Base-by-base conservation (phyloP, 2,329 filamentous ascomycete genomes). In the Nannizzia gypsea region DNA sequence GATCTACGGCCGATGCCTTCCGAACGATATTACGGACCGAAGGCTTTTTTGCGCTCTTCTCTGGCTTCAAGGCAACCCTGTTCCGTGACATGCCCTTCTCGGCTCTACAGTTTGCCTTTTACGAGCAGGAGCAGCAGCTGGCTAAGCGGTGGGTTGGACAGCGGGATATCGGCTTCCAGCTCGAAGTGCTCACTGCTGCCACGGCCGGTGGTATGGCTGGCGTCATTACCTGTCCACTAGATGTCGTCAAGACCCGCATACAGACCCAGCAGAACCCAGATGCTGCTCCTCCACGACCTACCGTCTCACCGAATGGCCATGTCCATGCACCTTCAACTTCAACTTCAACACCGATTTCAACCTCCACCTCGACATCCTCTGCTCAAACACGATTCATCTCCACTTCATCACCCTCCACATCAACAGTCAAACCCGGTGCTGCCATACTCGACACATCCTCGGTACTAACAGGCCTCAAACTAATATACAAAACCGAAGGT, bases 61-160 rank as follows among this genome's bases (percentile, higher is more conserved):
- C 95, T 67, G 93, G 93, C n/a, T 99, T 95, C 77, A 93, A 93
- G 72, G 93, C 93, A 9, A 99, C 93, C 0, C 83, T 99, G 2
- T 93, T 89, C 75, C 87, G 93, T 61, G 93, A 99, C 68, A 80
- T 99, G 22, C 93, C 93, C 1, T 99, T 96, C 71, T 97, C 92
- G 0, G 93, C 93, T 0, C 77, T 99, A 9, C 93, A 99, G 70
- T 97, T 99, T 74, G 92, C 95, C 68, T 96, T 99, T 71, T 99
- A 96, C 78, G 93, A 99, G 73, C 89, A 97, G 73, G 91, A 91
- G 70, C 89, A 91, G 68, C 83, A 80, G 52, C 83, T 89, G 80
- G 91, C 93, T 0, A 87, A 87, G 68, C 73, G 83, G 58, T 95
- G 87, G 80, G 85, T 88, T 69, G 83, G 87, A 36, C 87, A 85